Conservation (phyloP, 2,329 filamentous ascomycete species). For the Fusarium sp. region DNA sequence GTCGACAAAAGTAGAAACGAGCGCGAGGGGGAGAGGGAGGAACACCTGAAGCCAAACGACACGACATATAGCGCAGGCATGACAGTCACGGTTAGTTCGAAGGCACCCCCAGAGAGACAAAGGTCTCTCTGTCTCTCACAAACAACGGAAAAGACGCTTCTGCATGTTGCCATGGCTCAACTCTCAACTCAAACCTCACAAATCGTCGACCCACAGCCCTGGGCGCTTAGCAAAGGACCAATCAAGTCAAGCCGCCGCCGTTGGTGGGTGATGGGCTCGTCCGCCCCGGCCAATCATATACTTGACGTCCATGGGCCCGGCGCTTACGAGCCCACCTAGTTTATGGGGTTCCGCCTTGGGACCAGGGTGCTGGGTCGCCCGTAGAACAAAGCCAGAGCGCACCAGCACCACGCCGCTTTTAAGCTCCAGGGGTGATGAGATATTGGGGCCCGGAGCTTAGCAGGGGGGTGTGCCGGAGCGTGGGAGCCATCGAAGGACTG, state of each 20-base stretch:
- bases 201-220: slow-evolving; percentile 45
- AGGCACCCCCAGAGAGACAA: neutral
- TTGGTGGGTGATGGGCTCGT: slow-evolving; percentile 53
- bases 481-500: slow-evolving; percentile 28
- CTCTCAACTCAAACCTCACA: slow-evolving; percentile 36
- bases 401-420: slow-evolving; percentile 44
- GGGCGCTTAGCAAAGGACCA: slow-evolving; percentile 56
- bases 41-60: slow-evolving; percentile 28
- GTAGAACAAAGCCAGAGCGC: slow-evolving; percentile 18
- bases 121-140: neutral
- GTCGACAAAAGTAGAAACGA: slow-evolving; percentile 32
- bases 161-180: slow-evolving; percentile 41
- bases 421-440: slow-evolving; percentile 22
- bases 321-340: slow-evolving; percentile 52
- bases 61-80: slow-evolving; percentile 34
- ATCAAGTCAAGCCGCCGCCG: slow-evolving; percentile 50
- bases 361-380: slow-evolving; percentile 51
- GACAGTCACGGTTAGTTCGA: slow-evolving; percentile 4
- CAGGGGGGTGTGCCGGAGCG: slow-evolving; percentile 30
- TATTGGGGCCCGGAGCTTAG: slow-evolving; percentile 5
- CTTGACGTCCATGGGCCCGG: slow-evolving; percentile 45
- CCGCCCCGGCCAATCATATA: slow-evolving; percentile 50
- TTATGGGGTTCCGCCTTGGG: slow-evolving; percentile 33
- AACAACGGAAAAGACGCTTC: slow-evolving; percentile 38
- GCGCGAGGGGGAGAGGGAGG: slow-evolving; percentile 19